A percentile compares a stretch with the other conserved stretches of the same genome.
Evolutionary conservation across 1,284 basidiomycete genomes (phyloP).

Genomic region (Moniliella sp.): DNA sequence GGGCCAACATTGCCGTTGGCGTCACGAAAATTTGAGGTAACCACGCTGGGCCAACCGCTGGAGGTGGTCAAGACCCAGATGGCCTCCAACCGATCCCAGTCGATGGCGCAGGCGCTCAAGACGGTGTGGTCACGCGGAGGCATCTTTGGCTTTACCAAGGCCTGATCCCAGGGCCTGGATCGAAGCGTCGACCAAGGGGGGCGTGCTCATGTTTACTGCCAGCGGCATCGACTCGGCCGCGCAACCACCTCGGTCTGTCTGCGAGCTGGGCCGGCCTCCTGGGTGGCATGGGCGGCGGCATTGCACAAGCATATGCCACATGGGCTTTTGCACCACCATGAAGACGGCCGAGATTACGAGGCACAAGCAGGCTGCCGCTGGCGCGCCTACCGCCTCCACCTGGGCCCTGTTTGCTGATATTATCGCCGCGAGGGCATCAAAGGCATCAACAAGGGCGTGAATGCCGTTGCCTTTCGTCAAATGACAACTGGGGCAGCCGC

Average conservation of each 20-base stretch:
- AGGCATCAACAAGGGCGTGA: slow-evolving; percentile 98
- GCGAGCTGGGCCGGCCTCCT: slow-evolving; percentile 72
- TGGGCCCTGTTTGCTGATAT: slow-evolving; percentile 75
- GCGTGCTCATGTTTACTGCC: slow-evolving; percentile 80
- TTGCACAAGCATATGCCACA: slow-evolving; percentile 93
- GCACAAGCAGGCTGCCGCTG: slow-evolving; percentile 73
- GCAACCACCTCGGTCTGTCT: slow-evolving; percentile 49
- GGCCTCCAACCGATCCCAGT: slow-evolving; percentile 43
- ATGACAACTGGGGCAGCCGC: slow-evolving; percentile 95
- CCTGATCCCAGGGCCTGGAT: slow-evolving; percentile 96
- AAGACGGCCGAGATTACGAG: slow-evolving; percentile 96
- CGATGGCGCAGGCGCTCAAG: slow-evolving; percentile 64
- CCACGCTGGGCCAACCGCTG: slow-evolving; percentile 87
- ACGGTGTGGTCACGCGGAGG: slow-evolving; percentile 83
- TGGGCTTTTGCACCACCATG: slow-evolving; percentile 91
- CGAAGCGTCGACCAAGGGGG: slow-evolving; percentile 95
- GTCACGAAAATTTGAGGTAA: no score
- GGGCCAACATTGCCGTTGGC: no score
- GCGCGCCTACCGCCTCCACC: slow-evolving; percentile 73
- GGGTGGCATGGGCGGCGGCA: slow-evolving; percentile 90
- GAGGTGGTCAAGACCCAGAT: slow-evolving; percentile 76
- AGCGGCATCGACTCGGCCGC: slow-evolving; percentile 67
- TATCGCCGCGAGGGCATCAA: slow-evolving; percentile 75
- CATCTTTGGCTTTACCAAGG: slow-evolving; percentile 83
- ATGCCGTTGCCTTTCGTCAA: slow-evolving; percentile 78